These are phyloP conservation scores for Meripilus lineatus DNA, from an alignment of 1,284 basidiomycete species.

Conservation along the genomic window DNA sequence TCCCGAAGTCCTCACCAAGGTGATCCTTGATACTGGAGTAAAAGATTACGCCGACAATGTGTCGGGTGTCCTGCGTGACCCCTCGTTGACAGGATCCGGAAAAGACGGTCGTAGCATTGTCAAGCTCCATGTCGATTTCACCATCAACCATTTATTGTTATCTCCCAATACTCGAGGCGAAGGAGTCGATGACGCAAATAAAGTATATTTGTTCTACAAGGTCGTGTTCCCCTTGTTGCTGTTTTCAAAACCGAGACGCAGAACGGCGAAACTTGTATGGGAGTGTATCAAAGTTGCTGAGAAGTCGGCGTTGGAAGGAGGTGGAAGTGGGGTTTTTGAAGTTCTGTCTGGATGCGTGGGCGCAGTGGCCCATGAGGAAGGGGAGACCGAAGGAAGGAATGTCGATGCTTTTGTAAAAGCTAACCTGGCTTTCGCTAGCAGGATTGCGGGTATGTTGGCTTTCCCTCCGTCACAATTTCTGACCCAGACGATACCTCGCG, in stretches of 20 bases:
- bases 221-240: constrained; percentile 73
- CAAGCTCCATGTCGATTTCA: constrained; percentile 59
- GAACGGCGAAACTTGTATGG: constrained; percentile 63
- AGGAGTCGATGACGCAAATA: constrained; percentile 26
- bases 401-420: constrained; percentile 42
- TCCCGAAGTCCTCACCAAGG: constrained; percentile 39
- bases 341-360: constrained; percentile 45
- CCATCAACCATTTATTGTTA: constrained; percentile 44
- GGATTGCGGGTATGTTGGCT: constrained; percentile 56
- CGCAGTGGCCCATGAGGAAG: constrained; percentile 31
- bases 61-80: too few species aligned
- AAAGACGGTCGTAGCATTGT: constrained; percentile 38
- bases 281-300: constrained; percentile 41
- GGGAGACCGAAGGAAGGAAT: constrained; percentile 27
- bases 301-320: constrained; percentile 15
- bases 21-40: constrained; percentile 37
- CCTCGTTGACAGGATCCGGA: constrained; percentile 22
- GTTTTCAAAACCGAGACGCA: constrained; percentile 65
- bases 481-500: background rate
- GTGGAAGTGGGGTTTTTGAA: constrained; percentile 29
- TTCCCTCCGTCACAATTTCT: background rate
- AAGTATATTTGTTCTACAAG: constrained; percentile 58
- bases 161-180: constrained; percentile 16
- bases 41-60: too few species aligned
- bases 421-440: constrained; percentile 48